A percentile compares a stretch with the other conserved stretches of the same genome.
phyloP scores from a whole-genome alignment of 768 basidiomycete species.

The Amanita fuliginea region DNA sequence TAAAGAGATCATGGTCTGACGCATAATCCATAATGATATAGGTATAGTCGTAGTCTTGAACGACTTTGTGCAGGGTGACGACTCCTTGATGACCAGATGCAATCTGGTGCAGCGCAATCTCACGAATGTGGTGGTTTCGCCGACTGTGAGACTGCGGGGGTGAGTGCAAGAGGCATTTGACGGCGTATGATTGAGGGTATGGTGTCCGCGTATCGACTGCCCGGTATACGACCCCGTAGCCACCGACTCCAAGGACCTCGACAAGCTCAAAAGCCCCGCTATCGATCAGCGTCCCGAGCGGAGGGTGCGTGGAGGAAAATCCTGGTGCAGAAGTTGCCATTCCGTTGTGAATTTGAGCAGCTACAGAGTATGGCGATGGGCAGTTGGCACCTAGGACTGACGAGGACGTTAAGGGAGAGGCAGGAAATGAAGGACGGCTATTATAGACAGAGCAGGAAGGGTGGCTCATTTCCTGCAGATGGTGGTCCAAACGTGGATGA shows the following conservation, averaged over 20 bases:
- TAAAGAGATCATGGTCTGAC: constrained; percentile 83
- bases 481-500: constrained; percentile 5
- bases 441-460: constrained; percentile 3
- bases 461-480: constrained; percentile 1
- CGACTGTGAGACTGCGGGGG: constrained; percentile 33
- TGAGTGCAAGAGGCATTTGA: constrained; percentile 76
- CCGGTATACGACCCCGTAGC: constrained; percentile 92
- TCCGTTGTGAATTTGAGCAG: neutral
- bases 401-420: neutral
- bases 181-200: constrained; percentile 58
- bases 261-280: constrained; percentile 71
- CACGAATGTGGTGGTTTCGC: constrained; percentile 74
- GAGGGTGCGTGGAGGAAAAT: constrained; percentile 23
- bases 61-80: constrained; percentile 80
- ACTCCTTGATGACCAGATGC: constrained; percentile 70
- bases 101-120: constrained; percentile 73
- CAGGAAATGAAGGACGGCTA: constrained; percentile 3
- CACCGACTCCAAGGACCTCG: constrained; percentile 83
- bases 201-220: constrained; percentile 54
- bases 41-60: constrained; percentile 72
- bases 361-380: neutral
- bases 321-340: neutral
- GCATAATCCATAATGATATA: constrained; percentile 95
- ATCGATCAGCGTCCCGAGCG: constrained; percentile 77
- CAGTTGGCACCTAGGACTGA: neutral